Percentiles rank a stretch among this genome's conserved stretches.
These are phyloP conservation scores for Quercus ilex DNA, from an alignment of 306 rosid species.

Conservation along the genomic window DNA sequence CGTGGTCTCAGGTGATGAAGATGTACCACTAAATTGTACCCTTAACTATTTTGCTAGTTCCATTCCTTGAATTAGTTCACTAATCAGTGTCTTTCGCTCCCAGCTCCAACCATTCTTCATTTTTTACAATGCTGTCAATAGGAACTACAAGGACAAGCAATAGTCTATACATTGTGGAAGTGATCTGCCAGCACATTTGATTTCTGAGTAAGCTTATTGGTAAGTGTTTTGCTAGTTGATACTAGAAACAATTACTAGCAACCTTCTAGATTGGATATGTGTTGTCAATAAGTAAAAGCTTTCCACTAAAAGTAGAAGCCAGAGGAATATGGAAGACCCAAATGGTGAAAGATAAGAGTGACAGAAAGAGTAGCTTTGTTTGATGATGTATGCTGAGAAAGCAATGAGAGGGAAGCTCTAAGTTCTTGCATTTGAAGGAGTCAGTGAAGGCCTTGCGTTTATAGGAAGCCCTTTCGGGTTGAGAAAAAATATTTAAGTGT, in stretches of 20 bases:
- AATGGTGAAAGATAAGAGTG: constrained; percentile 22
- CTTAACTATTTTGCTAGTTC: constrained; percentile 62
- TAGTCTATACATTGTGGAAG: neutral
- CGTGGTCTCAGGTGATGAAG: constrained; percentile 34
- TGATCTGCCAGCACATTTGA: constrained; percentile 1
- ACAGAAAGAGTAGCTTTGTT: neutral
- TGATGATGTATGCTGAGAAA: neutral
- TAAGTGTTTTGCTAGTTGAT: no score
- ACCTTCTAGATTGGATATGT: constrained; percentile 2
- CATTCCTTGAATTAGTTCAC: constrained; percentile 68
- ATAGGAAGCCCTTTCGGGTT: constrained; percentile 10
- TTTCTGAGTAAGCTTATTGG: neutral
- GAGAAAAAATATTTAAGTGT: neutral
- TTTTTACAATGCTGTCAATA: constrained; percentile 3
- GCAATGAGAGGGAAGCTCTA: neutral
- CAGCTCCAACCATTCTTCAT: constrained; percentile 48
- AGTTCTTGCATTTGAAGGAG: constrained; percentile 10
- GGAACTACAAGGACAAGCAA: neutral
- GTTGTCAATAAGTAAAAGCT: neutral
- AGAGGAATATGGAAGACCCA: constrained; percentile 11
- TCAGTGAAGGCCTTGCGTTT: constrained; percentile 11
- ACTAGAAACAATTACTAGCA: neutral
- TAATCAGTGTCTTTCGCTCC: constrained; percentile 51
- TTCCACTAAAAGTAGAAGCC: constrained; percentile 17
- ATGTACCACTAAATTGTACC: constrained; percentile 29